A percentile compares a stretch with the other conserved stretches of the same genome.
phyloP scores from a whole-genome alignment of 805 yeast genomes.

The Cyberlindnera galapagoensis region DNA sequence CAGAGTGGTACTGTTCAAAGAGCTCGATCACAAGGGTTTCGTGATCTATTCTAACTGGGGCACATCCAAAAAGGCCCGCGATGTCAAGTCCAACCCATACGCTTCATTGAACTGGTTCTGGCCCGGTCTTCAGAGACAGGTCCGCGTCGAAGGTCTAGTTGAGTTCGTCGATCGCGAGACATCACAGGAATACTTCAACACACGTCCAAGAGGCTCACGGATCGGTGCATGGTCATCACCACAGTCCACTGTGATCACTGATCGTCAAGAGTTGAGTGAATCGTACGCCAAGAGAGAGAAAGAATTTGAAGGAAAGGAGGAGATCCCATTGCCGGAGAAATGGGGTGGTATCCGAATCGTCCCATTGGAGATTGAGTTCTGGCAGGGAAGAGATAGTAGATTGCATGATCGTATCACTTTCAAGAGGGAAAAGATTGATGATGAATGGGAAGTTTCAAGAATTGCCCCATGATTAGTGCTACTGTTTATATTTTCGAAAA shows the following conservation, averaged over 20 bases:
- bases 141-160: slow-evolving; percentile 82
- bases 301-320: slow-evolving; percentile 53
- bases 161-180: slow-evolving; percentile 70
- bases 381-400: slow-evolving; percentile 93
- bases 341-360: slow-evolving; percentile 94
- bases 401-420: slow-evolving; percentile 84
- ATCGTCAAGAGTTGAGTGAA: slow-evolving; percentile 58
- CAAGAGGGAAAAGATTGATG: slow-evolving; percentile 45
- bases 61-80: slow-evolving; percentile 73
- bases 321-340: slow-evolving; percentile 83
- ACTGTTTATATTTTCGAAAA: too few relatives aligned
- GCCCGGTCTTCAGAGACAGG: slow-evolving; percentile 87
- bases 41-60: slow-evolving; percentile 90
- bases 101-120: slow-evolving; percentile 89
- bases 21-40: slow-evolving; percentile 79
- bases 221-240: slow-evolving; percentile 98
- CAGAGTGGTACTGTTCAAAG: slow-evolving; percentile 81
- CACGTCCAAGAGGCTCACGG: slow-evolving; percentile 89
- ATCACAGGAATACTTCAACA: slow-evolving; percentile 68
- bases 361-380: slow-evolving; percentile 89
- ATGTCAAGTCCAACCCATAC: slow-evolving; percentile 62
- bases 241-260: slow-evolving; percentile 57
- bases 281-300: slow-evolving; percentile 40
- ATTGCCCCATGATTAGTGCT: slow-evolving; percentile 53
- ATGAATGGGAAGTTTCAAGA: slow-evolving; percentile 59